These are phyloP conservation scores for Paecilomyces niveus DNA, from an alignment of 2,329 filamentous ascomycete species.

Conservation along the genomic window DNA sequence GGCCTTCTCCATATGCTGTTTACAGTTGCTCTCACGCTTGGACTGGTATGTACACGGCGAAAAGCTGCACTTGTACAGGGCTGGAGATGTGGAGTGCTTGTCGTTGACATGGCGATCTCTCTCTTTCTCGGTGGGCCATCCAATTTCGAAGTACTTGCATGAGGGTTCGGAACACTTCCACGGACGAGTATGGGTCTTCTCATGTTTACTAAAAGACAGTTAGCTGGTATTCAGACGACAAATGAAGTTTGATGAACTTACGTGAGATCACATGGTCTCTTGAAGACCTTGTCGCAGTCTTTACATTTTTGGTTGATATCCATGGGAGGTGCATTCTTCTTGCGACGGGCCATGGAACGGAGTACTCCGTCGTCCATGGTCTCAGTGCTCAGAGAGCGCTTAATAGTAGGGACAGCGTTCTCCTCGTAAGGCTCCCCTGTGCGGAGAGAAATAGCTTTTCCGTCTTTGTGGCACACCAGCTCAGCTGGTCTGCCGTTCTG, in stretches of 20 bases:
- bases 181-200: slow-evolving; percentile 93
- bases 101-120: slow-evolving; percentile 94
- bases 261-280: slow-evolving; percentile 91
- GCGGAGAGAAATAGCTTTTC: slow-evolving; percentile 70
- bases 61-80: slow-evolving; percentile 77
- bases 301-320: slow-evolving; percentile 75
- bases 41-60: slow-evolving; percentile 85
- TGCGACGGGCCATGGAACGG: slow-evolving; percentile 90
- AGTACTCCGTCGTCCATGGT: slow-evolving; percentile 71
- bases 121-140: slow-evolving; percentile 97
- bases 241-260: slow-evolving; percentile 14
- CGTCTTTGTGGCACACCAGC: slow-evolving; percentile 74
- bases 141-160: slow-evolving; percentile 85
- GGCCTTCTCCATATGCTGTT: slow-evolving; percentile 97
- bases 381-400: slow-evolving; percentile 48
- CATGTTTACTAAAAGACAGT: slow-evolving; percentile 60
- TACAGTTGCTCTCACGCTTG: slow-evolving; percentile 94
- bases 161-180: slow-evolving; percentile 80
- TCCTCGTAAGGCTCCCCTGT: slow-evolving; percentile 58
- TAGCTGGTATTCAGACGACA: slow-evolving; percentile 3
- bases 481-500: slow-evolving; percentile 77
- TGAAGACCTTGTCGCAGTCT: slow-evolving; percentile 88
- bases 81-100: slow-evolving; percentile 76
- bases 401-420: slow-evolving; percentile 35
- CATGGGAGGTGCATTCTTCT: slow-evolving; percentile 84